A percentile compares a stretch with the other conserved stretches of the same genome.
phyloP scores from a whole-genome alignment of 208 protist genomes.

The Acanthamoeba triangularis region DNA sequence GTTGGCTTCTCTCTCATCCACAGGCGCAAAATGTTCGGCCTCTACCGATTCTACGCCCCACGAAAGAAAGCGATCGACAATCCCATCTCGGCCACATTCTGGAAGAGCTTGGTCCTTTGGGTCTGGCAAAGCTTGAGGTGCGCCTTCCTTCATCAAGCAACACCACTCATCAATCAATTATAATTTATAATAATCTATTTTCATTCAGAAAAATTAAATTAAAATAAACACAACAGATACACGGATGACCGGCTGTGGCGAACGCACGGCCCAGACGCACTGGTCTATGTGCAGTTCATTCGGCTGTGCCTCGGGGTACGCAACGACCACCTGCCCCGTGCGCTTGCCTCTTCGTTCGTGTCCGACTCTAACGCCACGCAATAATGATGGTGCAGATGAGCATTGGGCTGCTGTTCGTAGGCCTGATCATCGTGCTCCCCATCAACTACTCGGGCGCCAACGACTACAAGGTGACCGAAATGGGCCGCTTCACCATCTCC shows the following conservation, averaged over 20 bases:
- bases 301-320: background rate
- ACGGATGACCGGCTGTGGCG: background rate
- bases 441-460: background rate
- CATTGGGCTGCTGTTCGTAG: background rate
- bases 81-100: constrained; percentile 44
- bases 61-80: constrained; percentile 47
- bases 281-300: constrained; percentile 55
- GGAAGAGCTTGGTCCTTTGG: constrained; percentile 42
- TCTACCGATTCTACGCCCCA: constrained; percentile 48
- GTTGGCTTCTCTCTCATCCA: constrained; percentile 38
- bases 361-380: background rate
- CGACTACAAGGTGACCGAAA: background rate
- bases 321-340: too few relatives aligned
- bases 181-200: background rate
- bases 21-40: background rate
- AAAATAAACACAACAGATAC: background rate
- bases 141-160: background rate
- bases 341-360: background rate
- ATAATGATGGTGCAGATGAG: background rate
- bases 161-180: background rate
- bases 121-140: constrained; percentile 29
- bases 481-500: constrained; percentile 50
- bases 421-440: background rate
- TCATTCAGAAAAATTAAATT: background rate
- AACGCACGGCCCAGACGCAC: constrained; percentile 30